Conservation (phyloP, 177 flowering plant species). For the Telopea speciosissima region DNA sequence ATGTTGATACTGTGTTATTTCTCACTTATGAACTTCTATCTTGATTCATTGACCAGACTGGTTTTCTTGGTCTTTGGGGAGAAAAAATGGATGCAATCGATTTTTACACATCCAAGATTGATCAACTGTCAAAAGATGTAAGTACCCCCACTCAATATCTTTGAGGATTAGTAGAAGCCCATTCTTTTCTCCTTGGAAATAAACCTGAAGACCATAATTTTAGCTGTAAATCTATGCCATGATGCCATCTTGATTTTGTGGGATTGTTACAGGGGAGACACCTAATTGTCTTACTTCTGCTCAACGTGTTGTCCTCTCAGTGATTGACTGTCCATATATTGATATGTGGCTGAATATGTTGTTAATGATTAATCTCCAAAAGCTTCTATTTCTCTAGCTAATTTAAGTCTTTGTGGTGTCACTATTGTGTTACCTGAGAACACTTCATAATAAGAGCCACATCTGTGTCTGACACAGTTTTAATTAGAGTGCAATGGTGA, state of each 20-base stretch:
- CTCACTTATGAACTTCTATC: not conserved
- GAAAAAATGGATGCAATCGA: conserved; percentile 64
- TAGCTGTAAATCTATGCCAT: too few relatives aligned
- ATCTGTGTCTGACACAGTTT: too few relatives aligned
- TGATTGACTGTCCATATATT: not conserved
- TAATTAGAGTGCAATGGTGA: too few relatives aligned
- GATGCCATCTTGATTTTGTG: too few relatives aligned
- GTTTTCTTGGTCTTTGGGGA: conserved; percentile 69
- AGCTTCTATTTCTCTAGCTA: not conserved
- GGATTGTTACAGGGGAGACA: too few relatives aligned
- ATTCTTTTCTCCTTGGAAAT: not conserved
- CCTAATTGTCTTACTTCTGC: not conserved
- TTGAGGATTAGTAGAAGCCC: not conserved
- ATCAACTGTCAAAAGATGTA: conserved; percentile 46
- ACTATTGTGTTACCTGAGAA: too few relatives aligned
- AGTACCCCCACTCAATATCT: conserved; percentile 9
- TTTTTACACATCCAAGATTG: conserved; percentile 42
- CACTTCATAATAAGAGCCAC: too few relatives aligned
- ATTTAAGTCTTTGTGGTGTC: not conserved
- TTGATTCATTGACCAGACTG: conserved; percentile 40
- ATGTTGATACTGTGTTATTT: not conserved
- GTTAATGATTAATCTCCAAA: not conserved
- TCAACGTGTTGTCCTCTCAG: not conserved
- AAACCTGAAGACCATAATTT: not conserved
- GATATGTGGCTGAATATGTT: not conserved